Evolutionary conservation across 1,139 yeast species (phyloP), one percentile per base, ranked within the genome.

Genomic region (Scheffersomyces parashehatae): DNA sequence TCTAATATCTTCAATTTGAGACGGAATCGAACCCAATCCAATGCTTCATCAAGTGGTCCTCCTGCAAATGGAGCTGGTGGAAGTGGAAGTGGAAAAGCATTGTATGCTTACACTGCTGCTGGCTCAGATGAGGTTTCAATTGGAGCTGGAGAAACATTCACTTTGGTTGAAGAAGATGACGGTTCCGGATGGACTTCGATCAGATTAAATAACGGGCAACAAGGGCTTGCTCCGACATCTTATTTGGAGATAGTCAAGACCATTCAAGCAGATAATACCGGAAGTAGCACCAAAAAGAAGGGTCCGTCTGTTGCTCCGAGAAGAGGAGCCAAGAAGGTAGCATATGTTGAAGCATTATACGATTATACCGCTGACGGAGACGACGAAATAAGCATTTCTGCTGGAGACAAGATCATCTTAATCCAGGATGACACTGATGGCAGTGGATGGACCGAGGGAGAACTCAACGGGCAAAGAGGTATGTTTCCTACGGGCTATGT

Each of bases 381-480:
- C 16, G 95, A 88, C 55, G 99, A 93, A 64, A 62, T 95, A 44
- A 75, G 81, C 16, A 81, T 93, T 14, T 57, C 55, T 7, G 84
- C 80, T 0, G 97, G 97, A 1, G 98, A 93, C 52, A 73, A 74
- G 45, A 81, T 89, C n/a, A 77, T 81, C 3, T 75, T 88, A 15
- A 58, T 77, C 7, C 71, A 85, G 34, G 81, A 79, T 36, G 88
- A 81, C 38, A 93, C 88, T 49, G 85, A 85, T 46, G 97, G 96
- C 5, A 85, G 85, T 50, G 99, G 99, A 0, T 93, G 99, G 99
- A 90, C 97, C 1, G 88, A 85, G 54, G 99, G 98, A 8, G 95
- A 88, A 58, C 53, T 86, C 13, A 76, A 84, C 54, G 97, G 96
- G 0, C 55, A 53, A 29, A 73, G 71, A 36, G 97, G 97, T 1